Evolutionary conservation across 192 early-diverging fungal species (phyloP).

Genomic region (Rhizophagus sp.): DNA sequence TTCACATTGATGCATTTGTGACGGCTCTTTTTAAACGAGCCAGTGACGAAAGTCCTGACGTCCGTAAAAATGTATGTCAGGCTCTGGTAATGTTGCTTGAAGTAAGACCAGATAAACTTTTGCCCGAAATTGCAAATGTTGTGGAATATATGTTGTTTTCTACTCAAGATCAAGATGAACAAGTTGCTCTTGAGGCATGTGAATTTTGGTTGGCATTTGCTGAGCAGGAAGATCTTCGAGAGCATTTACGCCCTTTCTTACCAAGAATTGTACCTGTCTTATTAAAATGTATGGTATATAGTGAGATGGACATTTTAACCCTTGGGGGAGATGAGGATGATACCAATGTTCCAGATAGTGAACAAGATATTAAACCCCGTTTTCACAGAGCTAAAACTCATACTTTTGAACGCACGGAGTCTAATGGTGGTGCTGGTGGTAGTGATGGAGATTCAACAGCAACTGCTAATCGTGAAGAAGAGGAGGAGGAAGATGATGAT

Average conservation of each 20-base stretch:
- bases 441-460: constrained; percentile 24
- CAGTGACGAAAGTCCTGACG: constrained; percentile 77
- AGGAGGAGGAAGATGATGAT: constrained; percentile 84
- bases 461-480: constrained; percentile 56
- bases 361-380: constrained; percentile 94
- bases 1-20: constrained; percentile 71
- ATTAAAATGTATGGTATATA: constrained; percentile 95
- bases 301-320: constrained; percentile 83
- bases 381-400: constrained; percentile 85
- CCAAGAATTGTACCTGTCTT: constrained; percentile 87
- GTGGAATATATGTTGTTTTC: constrained; percentile 96
- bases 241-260: constrained; percentile 67
- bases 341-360: constrained; percentile 81
- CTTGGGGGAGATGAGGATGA: constrained; percentile 84
- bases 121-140: constrained; percentile 84
- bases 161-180: constrained; percentile 83
- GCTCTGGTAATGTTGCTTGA: constrained; percentile 91
- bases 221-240: constrained; percentile 83
- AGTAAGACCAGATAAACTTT: constrained; percentile 78
- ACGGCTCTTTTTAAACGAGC: constrained; percentile 81
- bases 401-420: constrained; percentile 59
- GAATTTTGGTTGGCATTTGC: constrained; percentile 99
- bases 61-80: constrained; percentile 93
- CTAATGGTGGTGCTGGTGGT: constrained; percentile 31
- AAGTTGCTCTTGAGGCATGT: constrained; percentile 95